Conservation (phyloP, 352 stramenopile species). For the Globisporangium acanthophoron region DNA sequence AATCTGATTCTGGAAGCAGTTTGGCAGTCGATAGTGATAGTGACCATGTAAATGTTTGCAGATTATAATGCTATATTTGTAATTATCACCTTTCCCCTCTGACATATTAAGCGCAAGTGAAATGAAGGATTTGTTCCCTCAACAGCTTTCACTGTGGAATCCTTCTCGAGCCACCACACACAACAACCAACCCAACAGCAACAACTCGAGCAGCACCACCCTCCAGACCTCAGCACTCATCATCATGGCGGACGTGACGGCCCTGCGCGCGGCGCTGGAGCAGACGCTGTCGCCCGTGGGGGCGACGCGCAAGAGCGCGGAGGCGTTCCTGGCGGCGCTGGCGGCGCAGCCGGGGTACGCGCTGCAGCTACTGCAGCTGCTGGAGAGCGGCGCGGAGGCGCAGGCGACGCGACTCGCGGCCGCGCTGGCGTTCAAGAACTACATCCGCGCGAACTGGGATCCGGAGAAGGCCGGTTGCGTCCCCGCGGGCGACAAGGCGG, state of each 20-base stretch:
- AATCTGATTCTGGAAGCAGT: no score
- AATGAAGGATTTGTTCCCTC: no score
- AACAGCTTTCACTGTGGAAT: no score
- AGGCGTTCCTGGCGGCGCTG: conserved; percentile 59
- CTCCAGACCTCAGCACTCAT: no score
- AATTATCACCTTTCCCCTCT: no score
- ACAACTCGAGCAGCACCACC: no score
- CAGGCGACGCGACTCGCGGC: conserved; percentile 66
- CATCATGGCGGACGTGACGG: conserved; percentile 55
- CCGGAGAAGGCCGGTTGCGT: conserved; percentile 78
- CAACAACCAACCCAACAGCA: no score
- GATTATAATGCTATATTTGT: no score
- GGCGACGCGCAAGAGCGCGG: conserved; percentile 61
- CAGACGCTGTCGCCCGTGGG: conserved; percentile 73
- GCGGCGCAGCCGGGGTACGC: conserved; percentile 66
- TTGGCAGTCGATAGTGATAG: no score
- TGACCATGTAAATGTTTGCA: no score
- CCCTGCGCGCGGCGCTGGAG: conserved; percentile 70
- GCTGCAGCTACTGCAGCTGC: conserved; percentile 62
- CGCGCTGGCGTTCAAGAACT: conserved; percentile 96
- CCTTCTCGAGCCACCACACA: no score
- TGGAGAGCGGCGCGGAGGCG: conserved; percentile 56
- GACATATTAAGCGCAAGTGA: no score
- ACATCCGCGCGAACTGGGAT: conserved; percentile 97
- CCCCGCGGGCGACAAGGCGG: conserved; percentile 76